These are phyloP conservation scores for Elongisporangium undulatum DNA, from an alignment of 352 stramenopile species.

Conservation along the genomic window DNA sequence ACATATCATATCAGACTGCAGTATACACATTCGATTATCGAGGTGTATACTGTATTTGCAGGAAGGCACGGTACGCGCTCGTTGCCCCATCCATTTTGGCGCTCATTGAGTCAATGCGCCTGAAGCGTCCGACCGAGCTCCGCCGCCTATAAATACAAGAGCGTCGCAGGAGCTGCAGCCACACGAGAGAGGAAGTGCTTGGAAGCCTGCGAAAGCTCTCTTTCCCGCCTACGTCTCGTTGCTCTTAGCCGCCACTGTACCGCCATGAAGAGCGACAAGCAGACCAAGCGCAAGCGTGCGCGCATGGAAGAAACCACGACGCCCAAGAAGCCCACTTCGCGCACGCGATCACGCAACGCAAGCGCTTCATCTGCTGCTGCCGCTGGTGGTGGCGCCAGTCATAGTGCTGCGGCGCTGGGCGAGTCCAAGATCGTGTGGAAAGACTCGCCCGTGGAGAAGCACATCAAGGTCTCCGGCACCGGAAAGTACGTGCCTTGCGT, in stretches of 20 bases:
- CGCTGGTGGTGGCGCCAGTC: constrained; percentile 7
- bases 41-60: not conserved
- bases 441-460: constrained; percentile 74
- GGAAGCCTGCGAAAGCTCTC: not conserved
- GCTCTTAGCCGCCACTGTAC: not conserved
- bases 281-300: constrained; percentile 45
- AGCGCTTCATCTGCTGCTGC: constrained; percentile 6
- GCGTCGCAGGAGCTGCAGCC: too few relatives aligned
- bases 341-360: constrained; percentile 1
- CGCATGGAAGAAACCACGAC: constrained; percentile 27
- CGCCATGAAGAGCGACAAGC: constrained; percentile 9
- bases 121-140: not conserved
- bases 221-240: not conserved
- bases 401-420: constrained; percentile 5
- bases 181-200: not conserved
- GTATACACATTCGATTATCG: not conserved
- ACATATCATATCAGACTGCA: not conserved
- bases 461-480: constrained; percentile 70
- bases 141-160: not conserved
- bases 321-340: constrained; percentile 5
- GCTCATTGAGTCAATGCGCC: not conserved
- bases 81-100: not conserved
- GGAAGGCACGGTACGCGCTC: not conserved
- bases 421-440: constrained; percentile 72
- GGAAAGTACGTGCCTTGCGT: constrained; percentile 28